Evolutionary conservation across 306 rosid species (phyloP).

Genomic region (Medicago ruthenica): DNA sequence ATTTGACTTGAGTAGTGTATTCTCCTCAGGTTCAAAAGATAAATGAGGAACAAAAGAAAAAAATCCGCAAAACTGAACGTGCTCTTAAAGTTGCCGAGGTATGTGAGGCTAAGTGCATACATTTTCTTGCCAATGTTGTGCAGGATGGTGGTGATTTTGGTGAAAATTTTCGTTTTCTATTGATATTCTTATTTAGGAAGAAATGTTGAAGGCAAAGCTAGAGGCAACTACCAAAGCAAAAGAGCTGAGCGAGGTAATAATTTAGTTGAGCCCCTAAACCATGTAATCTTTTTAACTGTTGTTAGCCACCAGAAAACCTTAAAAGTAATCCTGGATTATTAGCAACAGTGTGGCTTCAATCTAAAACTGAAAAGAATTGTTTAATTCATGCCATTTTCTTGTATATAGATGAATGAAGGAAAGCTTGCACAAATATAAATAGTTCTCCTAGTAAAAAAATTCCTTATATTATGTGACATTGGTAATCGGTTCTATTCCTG

Average conservation of each 20-base stretch:
- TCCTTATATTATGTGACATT: not conserved
- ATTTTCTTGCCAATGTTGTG: conserved; percentile 33
- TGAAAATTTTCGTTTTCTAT: conserved; percentile 11
- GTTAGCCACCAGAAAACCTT: conserved; percentile 15
- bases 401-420: conserved; percentile 17
- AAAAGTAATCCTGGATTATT: conserved; percentile 12
- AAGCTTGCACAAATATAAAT: conserved; percentile 29
- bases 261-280: conserved; percentile 31
- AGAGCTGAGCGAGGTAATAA: conserved; percentile 73
- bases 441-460: conserved; percentile 1
- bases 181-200: conserved; percentile 66
- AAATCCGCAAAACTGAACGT: conserved; percentile 73
- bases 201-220: conserved; percentile 81
- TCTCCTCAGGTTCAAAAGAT: conserved; percentile 70
- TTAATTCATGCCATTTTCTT: not conserved
- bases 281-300: conserved; percentile 28
- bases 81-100: conserved; percentile 97
- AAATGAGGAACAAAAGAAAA: conserved; percentile 72
- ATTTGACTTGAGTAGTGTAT: conserved; percentile 39
- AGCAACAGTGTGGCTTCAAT: not conserved
- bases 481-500: not conserved
- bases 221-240: conserved; percentile 71
- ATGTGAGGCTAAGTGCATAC: conserved; percentile 54
- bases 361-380: not conserved
- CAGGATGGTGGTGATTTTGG: conserved; percentile 46